Percentiles rank a stretch among this genome's conserved stretches.
Conservation (phyloP, 2,329 filamentous ascomycete genomes). For the Epichloe coenophiala region DNA sequence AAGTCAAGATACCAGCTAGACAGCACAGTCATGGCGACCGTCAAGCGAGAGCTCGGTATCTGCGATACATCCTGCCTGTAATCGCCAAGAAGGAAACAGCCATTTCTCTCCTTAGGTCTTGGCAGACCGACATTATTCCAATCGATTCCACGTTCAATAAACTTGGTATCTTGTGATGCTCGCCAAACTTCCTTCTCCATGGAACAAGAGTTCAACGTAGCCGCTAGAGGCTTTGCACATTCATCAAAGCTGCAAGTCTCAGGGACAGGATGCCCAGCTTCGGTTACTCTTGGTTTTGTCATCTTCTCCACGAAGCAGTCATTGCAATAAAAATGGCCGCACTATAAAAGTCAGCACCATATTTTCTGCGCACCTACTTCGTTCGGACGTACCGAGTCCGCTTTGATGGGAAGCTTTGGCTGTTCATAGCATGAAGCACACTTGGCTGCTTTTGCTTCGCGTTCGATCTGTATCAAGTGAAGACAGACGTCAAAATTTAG, state of each 20-base stretch:
- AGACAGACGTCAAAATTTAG: conserved; percentile 12
- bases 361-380: not conserved
- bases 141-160: conserved; percentile 14
- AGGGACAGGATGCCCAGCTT: not conserved
- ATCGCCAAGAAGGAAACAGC: conserved; percentile 13
- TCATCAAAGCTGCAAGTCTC: not conserved
- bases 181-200: not conserved
- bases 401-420: rapidly evolving
- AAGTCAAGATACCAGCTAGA: conserved; percentile 17
- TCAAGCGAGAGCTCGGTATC: conserved; percentile 19
- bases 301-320: conserved; percentile 7
- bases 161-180: not conserved
- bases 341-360: conserved; percentile 14
- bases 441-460: rapidly evolving
- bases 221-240: not conserved
- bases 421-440: conserved; percentile 8
- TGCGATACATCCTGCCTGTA: not conserved
- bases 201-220: not conserved
- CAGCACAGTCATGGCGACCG: conserved; percentile 17
- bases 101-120: conserved; percentile 1
- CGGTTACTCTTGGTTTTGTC: not conserved
- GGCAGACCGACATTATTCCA: conserved; percentile 1
- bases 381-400: not conserved
- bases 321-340: conserved; percentile 19
- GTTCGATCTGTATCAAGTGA: conserved; percentile 6